These are phyloP conservation scores for Candida lessepsii DNA, from an alignment of 805 yeast species.

Conservation along the genomic window DNA sequence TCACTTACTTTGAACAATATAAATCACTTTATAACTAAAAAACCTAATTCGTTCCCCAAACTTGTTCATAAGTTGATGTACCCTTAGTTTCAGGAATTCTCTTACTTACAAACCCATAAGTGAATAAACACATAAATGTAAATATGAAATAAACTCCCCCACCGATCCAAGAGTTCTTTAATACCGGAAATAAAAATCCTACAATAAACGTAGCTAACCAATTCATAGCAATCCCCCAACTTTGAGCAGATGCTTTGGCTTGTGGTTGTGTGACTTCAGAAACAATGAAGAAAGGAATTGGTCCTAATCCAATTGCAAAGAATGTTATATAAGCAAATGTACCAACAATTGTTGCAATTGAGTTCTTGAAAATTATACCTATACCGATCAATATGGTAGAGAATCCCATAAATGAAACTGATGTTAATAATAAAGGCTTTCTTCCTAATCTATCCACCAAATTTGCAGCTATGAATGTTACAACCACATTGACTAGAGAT, in stretches of 20 bases:
- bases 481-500: slow-evolving; percentile 68
- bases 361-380: slow-evolving; percentile 54
- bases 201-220: slow-evolving; percentile 87
- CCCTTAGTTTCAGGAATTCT: slow-evolving; percentile 80
- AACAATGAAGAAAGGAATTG: slow-evolving; percentile 87
- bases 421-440: slow-evolving; percentile 53
- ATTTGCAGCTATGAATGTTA: slow-evolving; percentile 73
- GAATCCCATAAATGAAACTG: slow-evolving; percentile 67
- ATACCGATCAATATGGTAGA: slow-evolving; percentile 61
- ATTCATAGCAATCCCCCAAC: slow-evolving; percentile 87
- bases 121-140: slow-evolving; percentile 52
- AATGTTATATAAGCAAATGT: slow-evolving; percentile 74
- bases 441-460: slow-evolving; percentile 78
- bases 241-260: slow-evolving; percentile 84
- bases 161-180: slow-evolving; percentile 59
- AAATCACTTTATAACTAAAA: too few species aligned
- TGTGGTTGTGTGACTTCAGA: slow-evolving; percentile 84
- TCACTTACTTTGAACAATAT: too few species aligned
- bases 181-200: slow-evolving; percentile 77
- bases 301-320: slow-evolving; percentile 92
- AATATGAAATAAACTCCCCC: slow-evolving; percentile 78
- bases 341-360: slow-evolving; percentile 56
- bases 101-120: slow-evolving; percentile 46
- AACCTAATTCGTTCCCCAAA: slow-evolving; percentile 51
- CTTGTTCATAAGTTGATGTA: slow-evolving; percentile 56